Conservation (phyloP, 78 protist species). For the Goniomonas avonlea region DNA sequence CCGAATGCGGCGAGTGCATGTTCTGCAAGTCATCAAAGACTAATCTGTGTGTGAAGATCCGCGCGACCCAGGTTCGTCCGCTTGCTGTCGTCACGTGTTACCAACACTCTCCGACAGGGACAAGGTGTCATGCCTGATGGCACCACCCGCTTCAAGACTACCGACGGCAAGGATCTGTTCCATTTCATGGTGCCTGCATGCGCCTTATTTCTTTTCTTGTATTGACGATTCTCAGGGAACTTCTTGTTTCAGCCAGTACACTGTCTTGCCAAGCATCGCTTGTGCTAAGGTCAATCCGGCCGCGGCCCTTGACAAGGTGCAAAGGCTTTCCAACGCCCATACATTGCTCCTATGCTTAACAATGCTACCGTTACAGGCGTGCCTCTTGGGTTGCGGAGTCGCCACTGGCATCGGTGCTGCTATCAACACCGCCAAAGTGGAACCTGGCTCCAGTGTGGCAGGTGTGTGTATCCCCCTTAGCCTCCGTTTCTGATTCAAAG, state of each 20-base stretch:
- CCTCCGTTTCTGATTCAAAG: too few species aligned
- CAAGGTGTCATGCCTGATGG: constrained; percentile 83
- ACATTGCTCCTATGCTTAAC: too few species aligned
- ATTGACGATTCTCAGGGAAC: too few species aligned
- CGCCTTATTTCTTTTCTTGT: background rate
- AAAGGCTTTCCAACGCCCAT: too few species aligned
- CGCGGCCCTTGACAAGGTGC: constrained; percentile 62
- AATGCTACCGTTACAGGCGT: too few species aligned
- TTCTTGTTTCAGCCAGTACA: constrained; percentile 47
- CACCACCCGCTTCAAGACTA: constrained; percentile 58
- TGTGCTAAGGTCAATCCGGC: constrained; percentile 51
- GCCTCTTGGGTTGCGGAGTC: constrained; percentile 69
- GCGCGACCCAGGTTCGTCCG: constrained; percentile 40
- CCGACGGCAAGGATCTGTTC: constrained; percentile 58
- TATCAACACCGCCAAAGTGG: constrained; percentile 55
- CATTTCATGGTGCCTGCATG: too few species aligned
- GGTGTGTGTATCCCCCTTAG: background rate
- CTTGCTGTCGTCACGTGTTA: background rate
- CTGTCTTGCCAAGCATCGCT: constrained; percentile 80
- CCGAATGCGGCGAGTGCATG: constrained; percentile 45
- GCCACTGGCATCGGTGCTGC: constrained; percentile 77
- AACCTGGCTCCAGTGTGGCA: constrained; percentile 75
- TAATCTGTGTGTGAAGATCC: constrained; percentile 66
- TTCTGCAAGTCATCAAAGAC: constrained; percentile 72
- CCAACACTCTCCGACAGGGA: background rate